These are phyloP conservation scores for Daedalea quercina DNA, from an alignment of 768 basidiomycete species.

Conservation along the genomic window DNA sequence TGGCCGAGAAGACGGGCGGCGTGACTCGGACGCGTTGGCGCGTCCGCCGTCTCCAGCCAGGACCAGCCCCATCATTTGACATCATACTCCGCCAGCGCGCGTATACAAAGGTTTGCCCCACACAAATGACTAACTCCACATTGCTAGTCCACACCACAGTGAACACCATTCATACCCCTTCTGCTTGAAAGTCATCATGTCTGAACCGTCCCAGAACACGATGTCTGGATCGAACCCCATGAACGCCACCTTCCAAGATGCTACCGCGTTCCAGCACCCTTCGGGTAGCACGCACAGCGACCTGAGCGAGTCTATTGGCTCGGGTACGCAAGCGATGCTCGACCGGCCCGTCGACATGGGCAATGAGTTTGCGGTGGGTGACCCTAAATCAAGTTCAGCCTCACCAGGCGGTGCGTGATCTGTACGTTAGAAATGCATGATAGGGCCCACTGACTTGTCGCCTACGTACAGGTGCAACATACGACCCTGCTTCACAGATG, in stretches of 20 bases:
- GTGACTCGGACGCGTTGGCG: not conserved
- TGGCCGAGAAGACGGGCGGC: not conserved
- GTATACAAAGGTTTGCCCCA: too few relatives aligned
- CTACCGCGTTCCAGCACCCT: not conserved
- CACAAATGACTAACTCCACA: too few relatives aligned
- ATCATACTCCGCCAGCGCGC: too few relatives aligned
- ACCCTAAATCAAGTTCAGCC: not conserved
- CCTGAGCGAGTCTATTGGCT: not conserved
- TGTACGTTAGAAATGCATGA: not conserved
- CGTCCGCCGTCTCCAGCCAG: not conserved
- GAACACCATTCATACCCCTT: too few relatives aligned
- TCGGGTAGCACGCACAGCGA: not conserved
- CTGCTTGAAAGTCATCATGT: not conserved
- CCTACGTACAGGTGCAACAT: not conserved
- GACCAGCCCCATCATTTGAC: not conserved
- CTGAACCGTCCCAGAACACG: not conserved
- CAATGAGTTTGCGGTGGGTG: not conserved
- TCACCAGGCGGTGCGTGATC: not conserved
- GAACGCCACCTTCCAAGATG: not conserved
- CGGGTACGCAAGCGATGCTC: not conserved
- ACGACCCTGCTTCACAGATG: constrained; percentile 3
- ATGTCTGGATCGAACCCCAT: not conserved
- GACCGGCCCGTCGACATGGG: constrained; percentile 1
- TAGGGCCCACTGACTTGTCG: not conserved
- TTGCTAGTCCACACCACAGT: too few relatives aligned